Conservation (phyloP, 257 asterid species). For the Eucommia ulmoides region DNA sequence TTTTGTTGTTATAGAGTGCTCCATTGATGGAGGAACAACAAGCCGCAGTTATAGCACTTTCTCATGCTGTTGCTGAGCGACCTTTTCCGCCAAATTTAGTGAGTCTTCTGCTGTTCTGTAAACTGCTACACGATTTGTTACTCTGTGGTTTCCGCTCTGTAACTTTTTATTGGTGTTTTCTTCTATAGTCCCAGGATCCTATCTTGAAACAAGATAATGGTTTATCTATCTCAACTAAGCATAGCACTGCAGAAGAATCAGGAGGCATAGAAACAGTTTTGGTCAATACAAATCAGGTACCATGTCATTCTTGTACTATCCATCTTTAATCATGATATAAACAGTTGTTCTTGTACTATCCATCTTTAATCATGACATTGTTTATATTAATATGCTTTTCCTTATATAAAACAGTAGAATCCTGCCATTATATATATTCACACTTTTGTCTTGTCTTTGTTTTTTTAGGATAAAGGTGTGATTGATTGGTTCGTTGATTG, state of each 20-base stretch:
- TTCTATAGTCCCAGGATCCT: slow-evolving; percentile 44
- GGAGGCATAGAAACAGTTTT: slow-evolving; percentile 59
- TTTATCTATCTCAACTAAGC: slow-evolving; percentile 46
- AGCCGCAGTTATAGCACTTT: slow-evolving; percentile 78
- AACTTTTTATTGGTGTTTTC: neutral
- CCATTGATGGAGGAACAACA: slow-evolving; percentile 94
- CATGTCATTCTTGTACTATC: no score
- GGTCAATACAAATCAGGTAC: slow-evolving; percentile 89
- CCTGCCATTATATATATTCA: no score
- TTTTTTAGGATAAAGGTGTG: no score
- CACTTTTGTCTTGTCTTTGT: no score
- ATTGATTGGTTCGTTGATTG: no score
- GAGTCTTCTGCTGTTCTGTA: slow-evolving; percentile 13
- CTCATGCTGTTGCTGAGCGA: slow-evolving; percentile 92
- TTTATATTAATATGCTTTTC: neutral
- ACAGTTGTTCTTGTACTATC: no score
- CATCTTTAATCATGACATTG: no score
- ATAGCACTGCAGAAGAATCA: slow-evolving; percentile 47
- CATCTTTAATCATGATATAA: no score
- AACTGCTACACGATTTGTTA: no score
- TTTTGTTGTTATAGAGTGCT: slow-evolving; percentile 44
- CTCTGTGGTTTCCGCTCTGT: slow-evolving; percentile 4
- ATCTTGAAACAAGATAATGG: slow-evolving; percentile 46
- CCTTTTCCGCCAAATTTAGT: slow-evolving; percentile 83
- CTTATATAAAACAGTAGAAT: neutral